Conservation (phyloP, 441 rosid genomes). For the Populus hybrid region DNA sequence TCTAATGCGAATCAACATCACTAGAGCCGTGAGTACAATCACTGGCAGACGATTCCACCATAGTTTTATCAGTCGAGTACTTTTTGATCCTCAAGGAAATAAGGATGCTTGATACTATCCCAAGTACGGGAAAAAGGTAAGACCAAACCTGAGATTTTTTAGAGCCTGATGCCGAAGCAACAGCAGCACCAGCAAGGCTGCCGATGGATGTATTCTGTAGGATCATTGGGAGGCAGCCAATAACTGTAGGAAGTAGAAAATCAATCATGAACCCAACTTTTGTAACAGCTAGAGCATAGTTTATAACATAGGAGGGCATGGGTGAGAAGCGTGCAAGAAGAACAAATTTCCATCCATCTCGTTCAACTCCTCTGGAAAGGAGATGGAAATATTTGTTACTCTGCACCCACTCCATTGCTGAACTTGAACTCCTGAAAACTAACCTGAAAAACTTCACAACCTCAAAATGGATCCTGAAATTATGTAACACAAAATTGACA, state of each 20-base stretch:
- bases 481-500: neutral
- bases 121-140: conserved; percentile 66
- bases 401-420: conserved; percentile 66
- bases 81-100: conserved; percentile 71
- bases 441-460: conserved; percentile 44
- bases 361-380: conserved; percentile 79
- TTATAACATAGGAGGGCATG: conserved; percentile 78
- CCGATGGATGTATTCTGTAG: conserved; percentile 89
- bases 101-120: conserved; percentile 70
- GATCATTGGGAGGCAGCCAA: conserved; percentile 89
- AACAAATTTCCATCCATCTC: conserved; percentile 90
- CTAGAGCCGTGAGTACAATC: conserved; percentile 1
- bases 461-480: conserved; percentile 3
- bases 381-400: conserved; percentile 67
- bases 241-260: conserved; percentile 73
- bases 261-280: conserved; percentile 66
- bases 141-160: conserved; percentile 60
- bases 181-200: conserved; percentile 94
- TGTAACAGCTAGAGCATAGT: conserved; percentile 89
- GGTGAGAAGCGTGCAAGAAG: conserved; percentile 95
- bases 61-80: conserved; percentile 50
- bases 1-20: conserved; percentile 17
- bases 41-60: conserved; percentile 31
- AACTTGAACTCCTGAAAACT: conserved; percentile 60
- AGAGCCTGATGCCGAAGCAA: conserved; percentile 61